These are phyloP conservation scores for Aotearoamyces nothofagi DNA, from an alignment of 2,329 filamentous ascomycete genomes.

Conservation along the genomic window DNA sequence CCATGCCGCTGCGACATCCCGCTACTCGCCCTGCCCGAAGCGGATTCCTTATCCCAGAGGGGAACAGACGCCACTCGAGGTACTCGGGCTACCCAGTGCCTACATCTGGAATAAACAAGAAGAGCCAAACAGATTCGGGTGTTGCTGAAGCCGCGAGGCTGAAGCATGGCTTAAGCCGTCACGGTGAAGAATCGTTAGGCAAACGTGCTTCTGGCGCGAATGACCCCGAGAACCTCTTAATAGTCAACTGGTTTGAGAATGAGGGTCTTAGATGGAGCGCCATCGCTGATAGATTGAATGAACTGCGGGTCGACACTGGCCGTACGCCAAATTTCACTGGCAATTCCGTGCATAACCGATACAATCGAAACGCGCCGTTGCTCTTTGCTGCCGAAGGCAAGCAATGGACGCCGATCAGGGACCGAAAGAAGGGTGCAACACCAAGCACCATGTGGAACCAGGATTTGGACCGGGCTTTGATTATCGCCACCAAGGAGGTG, in stretches of 20 bases:
- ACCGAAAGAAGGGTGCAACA: constrained; percentile 2
- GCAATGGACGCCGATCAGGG: constrained; percentile 10
- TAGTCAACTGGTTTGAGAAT: constrained; percentile 16
- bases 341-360: constrained; percentile 13
- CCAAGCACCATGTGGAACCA: constrained; percentile 3
- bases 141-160: constrained; percentile 12
- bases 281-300: constrained; percentile 12
- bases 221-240: constrained; percentile 18
- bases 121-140: no score
- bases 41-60: no score
- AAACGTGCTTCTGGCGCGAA: constrained; percentile 16
- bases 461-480: constrained; percentile 9
- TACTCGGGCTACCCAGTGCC: no score
- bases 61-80: no score
- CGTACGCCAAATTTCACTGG: constrained; percentile 9
- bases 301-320: constrained; percentile 8
- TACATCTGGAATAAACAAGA: no score
- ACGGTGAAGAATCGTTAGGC: constrained; percentile 6
- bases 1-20: no score
- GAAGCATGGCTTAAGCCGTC: constrained; percentile 13
- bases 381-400: constrained; percentile 13
- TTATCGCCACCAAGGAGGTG: constrained; percentile 7
- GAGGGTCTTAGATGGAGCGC: constrained; percentile 8
- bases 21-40: no score
- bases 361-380: constrained; percentile 18